Percentiles rank a stretch among this genome's conserved stretches.
These are phyloP conservation scores for Leccinum fallax DNA, from an alignment of 1,284 basidiomycete genomes.

Conservation along the genomic window DNA sequence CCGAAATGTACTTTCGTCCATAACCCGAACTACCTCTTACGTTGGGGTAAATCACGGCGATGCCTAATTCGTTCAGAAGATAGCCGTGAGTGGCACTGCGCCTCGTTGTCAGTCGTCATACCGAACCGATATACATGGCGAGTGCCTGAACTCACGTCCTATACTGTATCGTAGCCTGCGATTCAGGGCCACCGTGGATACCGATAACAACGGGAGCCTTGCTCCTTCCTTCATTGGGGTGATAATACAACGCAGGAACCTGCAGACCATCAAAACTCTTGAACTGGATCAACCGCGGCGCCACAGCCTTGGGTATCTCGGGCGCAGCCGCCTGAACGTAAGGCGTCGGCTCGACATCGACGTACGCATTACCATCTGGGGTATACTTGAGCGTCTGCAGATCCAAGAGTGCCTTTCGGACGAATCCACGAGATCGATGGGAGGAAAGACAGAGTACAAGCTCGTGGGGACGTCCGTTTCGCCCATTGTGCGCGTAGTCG, in stretches of 20 bases:
- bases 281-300: conserved; percentile 37
- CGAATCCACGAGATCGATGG: conserved; percentile 30
- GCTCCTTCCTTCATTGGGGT: conserved; percentile 29
- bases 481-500: conserved; percentile 30
- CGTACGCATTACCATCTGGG: conserved; percentile 20
- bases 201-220: conserved; percentile 34
- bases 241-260: conserved; percentile 41
- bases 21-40: conserved; percentile 43
- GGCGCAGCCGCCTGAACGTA: conserved; percentile 36
- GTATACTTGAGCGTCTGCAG: conserved; percentile 16
- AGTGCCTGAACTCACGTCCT: conserved; percentile 29
- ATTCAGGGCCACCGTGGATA: conserved; percentile 42
- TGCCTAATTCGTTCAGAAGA: conserved; percentile 38
- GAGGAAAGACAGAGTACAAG: conserved; percentile 34
- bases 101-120: conserved; percentile 7
- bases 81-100: conserved; percentile 39
- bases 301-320: conserved; percentile 22
- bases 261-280: conserved; percentile 41
- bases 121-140: not conserved
- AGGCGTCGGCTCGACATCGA: conserved; percentile 25
- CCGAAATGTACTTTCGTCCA: conserved; percentile 38
- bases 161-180: conserved; percentile 37
- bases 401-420: conserved; percentile 28
- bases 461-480: conserved; percentile 35
- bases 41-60: conserved; percentile 42